Conservation (phyloP, 176 grass and related monocot genomes). For the Saccharum spontaneum region DNA sequence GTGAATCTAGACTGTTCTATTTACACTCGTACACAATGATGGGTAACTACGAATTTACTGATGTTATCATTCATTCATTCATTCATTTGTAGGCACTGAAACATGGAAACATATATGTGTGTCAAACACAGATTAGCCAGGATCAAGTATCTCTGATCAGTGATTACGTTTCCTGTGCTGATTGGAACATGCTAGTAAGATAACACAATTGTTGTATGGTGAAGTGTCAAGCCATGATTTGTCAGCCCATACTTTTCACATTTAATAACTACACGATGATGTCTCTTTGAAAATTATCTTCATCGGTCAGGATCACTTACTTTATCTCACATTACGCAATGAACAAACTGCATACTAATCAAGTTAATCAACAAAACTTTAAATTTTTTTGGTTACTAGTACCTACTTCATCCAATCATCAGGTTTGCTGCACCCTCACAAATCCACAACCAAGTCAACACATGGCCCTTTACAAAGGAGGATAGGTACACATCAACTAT, state of each 20-base stretch:
- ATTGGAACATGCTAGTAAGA: not conserved
- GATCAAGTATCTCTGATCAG: not conserved
- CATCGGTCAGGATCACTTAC: constrained; percentile 27
- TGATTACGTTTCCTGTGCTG: not conserved
- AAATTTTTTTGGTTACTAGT: not conserved
- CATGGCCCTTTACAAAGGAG: constrained; percentile 14
- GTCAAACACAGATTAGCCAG: not conserved
- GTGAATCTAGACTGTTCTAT: not conserved
- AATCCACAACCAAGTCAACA: constrained; percentile 12
- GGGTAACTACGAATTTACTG: not conserved
- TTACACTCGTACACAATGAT: too few relatives aligned
- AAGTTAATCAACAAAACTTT: constrained; percentile 12
- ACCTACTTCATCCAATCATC: constrained; percentile 14
- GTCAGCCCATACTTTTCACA: not conserved
- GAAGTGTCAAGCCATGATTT: not conserved
- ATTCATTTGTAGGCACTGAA: not conserved
- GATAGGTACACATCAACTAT: constrained; percentile 21
- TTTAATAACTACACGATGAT: constrained; percentile 4
- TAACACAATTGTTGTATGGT: not conserved
- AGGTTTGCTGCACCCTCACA: not conserved
- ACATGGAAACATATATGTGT: not conserved
- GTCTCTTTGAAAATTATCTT: constrained; percentile 20
- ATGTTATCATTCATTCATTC: too few relatives aligned
- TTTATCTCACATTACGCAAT: constrained; percentile 17
- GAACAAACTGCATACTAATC: not conserved